Evolutionary conservation across 108 stramenopile species (phyloP).

Genomic region (Schizochytrium sp.): DNA sequence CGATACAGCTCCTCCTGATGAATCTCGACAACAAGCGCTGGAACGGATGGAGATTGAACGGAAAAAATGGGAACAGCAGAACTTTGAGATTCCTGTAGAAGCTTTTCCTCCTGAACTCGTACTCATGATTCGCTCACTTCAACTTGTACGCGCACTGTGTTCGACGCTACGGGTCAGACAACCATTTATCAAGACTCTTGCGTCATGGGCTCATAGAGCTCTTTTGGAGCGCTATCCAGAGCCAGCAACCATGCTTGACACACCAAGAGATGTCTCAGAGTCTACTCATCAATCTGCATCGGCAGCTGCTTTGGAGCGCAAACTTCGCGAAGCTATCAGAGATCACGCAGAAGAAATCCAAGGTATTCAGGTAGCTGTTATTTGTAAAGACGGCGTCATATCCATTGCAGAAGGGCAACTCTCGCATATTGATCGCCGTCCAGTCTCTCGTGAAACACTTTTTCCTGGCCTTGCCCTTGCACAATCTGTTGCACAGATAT

Average conservation of each 20-base stretch:
- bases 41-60: constrained; percentile 66
- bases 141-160: constrained; percentile 32
- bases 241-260: neutral
- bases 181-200: constrained; percentile 3
- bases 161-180: constrained; percentile 19
- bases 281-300: neutral
- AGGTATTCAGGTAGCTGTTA: constrained; percentile 40
- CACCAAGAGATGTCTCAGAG: neutral
- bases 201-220: constrained; percentile 3
- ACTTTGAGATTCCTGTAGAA: constrained; percentile 42
- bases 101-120: constrained; percentile 33
- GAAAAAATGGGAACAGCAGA: constrained; percentile 9
- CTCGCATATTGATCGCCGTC: constrained; percentile 9
- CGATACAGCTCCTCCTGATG: constrained; percentile 71
- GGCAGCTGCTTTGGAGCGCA: neutral
- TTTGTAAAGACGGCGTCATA: neutral
- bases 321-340: neutral
- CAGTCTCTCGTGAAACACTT: neutral
- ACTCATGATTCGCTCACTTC: constrained; percentile 38
- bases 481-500: constrained; percentile 6
- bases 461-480: constrained; percentile 17
- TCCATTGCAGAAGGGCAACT: neutral
- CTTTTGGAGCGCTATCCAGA: constrained; percentile 15
- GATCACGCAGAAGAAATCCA: neutral
- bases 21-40: constrained; percentile 67